Evolutionary conservation across 495 filamentous ascomycete genomes (phyloP), one percentile per base, ranked within the genome.

Genomic region (Aspergillus steynii): DNA sequence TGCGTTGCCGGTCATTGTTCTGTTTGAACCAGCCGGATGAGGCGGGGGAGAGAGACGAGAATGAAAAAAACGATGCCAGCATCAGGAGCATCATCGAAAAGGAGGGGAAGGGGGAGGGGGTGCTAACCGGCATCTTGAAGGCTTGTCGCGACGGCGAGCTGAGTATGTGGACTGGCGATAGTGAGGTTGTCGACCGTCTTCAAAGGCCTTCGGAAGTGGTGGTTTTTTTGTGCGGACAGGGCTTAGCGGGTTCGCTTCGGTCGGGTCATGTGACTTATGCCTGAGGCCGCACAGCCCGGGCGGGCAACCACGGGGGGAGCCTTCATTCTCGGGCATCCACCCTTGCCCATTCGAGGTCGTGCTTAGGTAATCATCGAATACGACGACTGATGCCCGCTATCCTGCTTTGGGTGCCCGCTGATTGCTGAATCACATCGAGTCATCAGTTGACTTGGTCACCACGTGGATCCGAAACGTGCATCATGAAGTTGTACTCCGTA

Each of bases 61-160:
- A 42, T 42, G 20, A 20, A 42, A 42, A 42, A 42, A 14, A 3
- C 4, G 37, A 50, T 9, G 9, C 27, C 48, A n/a, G 27, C 48
- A 50, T 25, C n/a, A 14, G 7, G 26, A 53, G 25, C 29, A 29
- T 12, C 7, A 53, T 32, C 51, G 51, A 53, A 52, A 34, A 6
- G 26, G 51, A 28, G 28, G 2, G 10, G n/a, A 6, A 7, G 51
- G 51, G 28, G 2, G 10, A 45, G 55, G 47, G 56, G 51, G 3
- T 75, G 83, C 88, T 73, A 86, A 92, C 89, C 88, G 89, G 89
- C 89, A 92, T 92, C 84, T 88, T 91, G 87, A 87, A 83, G 80
- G 78, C 76, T 85, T 78, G 66, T 76, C 76, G 74, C 74, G 76
- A 79, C 69, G 74, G 69, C 75, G 74, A 79, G 76, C 72, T 75